A percentile compares a stretch with the other conserved stretches of the same genome.
Evolutionary conservation across 2,329 filamentous ascomycete species (phyloP).

Genomic region (Aspergillus sergii): DNA sequence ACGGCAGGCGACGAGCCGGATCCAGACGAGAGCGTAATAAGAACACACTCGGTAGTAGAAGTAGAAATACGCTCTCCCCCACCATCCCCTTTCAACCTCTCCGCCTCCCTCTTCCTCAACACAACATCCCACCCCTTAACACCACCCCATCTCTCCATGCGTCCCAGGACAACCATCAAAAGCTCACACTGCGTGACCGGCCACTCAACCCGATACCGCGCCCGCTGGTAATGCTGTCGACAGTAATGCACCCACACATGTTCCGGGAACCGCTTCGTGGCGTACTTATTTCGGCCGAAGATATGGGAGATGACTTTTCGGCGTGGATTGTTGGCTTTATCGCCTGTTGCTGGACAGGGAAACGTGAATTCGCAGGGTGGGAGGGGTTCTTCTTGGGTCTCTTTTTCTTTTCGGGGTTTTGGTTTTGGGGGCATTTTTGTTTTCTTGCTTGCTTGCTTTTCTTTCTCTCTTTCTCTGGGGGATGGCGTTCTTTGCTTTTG

Average conservation of each 20-base stretch:
- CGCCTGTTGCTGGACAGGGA: slow-evolving; percentile 11
- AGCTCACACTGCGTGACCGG: slow-evolving; percentile 64
- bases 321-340: slow-evolving; percentile 3
- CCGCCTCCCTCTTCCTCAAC: slow-evolving; percentile 63
- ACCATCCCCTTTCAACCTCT: slow-evolving; percentile 1
- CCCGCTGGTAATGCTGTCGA: slow-evolving; percentile 80
- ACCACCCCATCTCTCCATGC: slow-evolving; percentile 65
- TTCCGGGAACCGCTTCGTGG: slow-evolving; percentile 69
- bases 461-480: not conserved
- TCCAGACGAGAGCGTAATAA: not conserved
- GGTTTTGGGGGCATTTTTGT: not conserved
- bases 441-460: not conserved
- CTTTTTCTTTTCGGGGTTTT: not conserved
- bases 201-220: slow-evolving; percentile 68
- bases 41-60: no score
- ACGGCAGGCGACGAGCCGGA: not conserved
- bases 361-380: slow-evolving; percentile 19
- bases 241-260: slow-evolving; percentile 76
- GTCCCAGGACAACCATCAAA: slow-evolving; percentile 63
- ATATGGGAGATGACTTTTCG: slow-evolving; percentile 76
- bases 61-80: not conserved
- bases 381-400: not conserved
- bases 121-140: slow-evolving; percentile 64
- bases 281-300: slow-evolving; percentile 80
- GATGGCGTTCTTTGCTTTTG: not conserved